Conservation (phyloP, 345 rosid genomes). For the Ceriops decandra region DNA sequence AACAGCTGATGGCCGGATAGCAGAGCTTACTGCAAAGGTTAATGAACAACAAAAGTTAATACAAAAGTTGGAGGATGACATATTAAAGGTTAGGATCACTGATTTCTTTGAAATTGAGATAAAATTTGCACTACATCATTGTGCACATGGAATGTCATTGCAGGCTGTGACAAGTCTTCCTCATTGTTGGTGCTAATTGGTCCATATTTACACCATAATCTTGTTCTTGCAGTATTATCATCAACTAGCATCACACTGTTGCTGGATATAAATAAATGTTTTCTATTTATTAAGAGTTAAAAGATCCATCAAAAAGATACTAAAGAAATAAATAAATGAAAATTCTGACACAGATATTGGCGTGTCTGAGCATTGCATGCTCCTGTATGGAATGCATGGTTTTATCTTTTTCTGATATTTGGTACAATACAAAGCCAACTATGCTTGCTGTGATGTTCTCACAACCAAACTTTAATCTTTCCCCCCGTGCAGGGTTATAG, state of each 20-base stretch:
- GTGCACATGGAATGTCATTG: no score
- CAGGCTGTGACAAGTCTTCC: neutral
- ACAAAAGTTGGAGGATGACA: conserved; percentile 97
- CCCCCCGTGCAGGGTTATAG: conserved; percentile 66
- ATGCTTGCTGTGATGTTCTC: neutral
- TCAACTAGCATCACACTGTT: neutral
- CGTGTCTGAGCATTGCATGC: neutral
- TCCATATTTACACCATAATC: neutral
- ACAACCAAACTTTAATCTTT: neutral
- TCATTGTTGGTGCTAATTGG: neutral
- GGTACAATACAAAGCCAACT: neutral
- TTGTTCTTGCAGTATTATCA: neutral
- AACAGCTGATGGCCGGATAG: conserved; percentile 66
- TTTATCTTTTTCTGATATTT: neutral
- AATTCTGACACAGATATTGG: no score
- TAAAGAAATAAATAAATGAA: neutral
- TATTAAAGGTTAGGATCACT: conserved; percentile 61
- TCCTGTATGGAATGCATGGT: neutral
- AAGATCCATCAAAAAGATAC: neutral
- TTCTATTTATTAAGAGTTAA: neutral
- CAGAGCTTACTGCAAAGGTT: conserved; percentile 64
- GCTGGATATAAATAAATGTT: neutral
- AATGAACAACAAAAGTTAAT: conserved; percentile 78
- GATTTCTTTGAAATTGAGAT: conserved; percentile 11
- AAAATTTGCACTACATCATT: no score